Evolutionary conservation across 2,329 filamentous ascomycete species (phyloP).

Genomic region (Aspergillus calidoustus): DNA sequence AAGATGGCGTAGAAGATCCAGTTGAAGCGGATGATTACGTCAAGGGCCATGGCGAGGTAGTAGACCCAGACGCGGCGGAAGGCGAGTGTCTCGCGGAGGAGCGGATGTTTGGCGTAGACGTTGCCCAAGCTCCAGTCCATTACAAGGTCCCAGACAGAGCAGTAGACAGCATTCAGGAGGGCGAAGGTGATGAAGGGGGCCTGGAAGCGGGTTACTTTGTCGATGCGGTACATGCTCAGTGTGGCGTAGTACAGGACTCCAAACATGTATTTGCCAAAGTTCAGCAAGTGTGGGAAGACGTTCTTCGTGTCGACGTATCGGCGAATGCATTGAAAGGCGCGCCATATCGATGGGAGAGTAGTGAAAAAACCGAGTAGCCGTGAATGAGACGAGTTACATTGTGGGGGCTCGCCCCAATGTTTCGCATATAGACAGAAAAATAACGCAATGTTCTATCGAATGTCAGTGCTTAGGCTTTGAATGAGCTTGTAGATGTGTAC

Average conservation of each 20-base stretch:
- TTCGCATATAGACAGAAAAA: slow-evolving; percentile 95
- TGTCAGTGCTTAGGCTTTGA: background rate
- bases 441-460: slow-evolving; percentile 75
- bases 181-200: slow-evolving; percentile 81
- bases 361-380: slow-evolving; percentile 84
- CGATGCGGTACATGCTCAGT: slow-evolving; percentile 81
- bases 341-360: slow-evolving; percentile 84
- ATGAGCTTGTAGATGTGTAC: slow-evolving; percentile 34
- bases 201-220: slow-evolving; percentile 59
- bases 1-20: slow-evolving; percentile 96
- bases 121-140: slow-evolving; percentile 98
- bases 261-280: slow-evolving; percentile 87
- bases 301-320: slow-evolving; percentile 87
- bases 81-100: slow-evolving; percentile 77
- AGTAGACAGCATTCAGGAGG: slow-evolving; percentile 80
- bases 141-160: slow-evolving; percentile 87
- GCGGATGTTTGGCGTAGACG: slow-evolving; percentile 66
- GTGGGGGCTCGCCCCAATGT: slow-evolving; percentile 70
- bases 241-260: slow-evolving; percentile 79
- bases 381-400: slow-evolving; percentile 87
- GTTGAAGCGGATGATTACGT: slow-evolving; percentile 85
- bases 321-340: slow-evolving; percentile 84
- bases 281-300: slow-evolving; percentile 88
- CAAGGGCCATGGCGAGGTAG: slow-evolving; percentile 80
- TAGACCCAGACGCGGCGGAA: slow-evolving; percentile 82